Base-by-base conservation (phyloP, 208 protist species). In the Sergeia podlipaevii region DNA sequence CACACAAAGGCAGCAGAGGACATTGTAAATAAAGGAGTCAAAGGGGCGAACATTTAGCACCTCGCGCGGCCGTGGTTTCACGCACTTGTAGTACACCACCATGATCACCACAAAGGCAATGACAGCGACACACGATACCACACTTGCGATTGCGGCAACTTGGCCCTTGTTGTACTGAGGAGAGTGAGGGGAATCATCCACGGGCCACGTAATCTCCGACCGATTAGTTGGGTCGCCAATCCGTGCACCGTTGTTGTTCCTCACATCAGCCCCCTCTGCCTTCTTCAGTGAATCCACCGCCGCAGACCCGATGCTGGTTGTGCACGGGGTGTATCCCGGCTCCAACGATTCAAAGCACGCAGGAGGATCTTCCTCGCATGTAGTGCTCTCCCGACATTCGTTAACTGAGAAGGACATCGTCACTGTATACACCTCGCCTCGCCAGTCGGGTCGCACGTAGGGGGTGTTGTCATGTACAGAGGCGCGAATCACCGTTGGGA, bases 381-480 rank as follows among this genome's bases (percentile, higher is more conserved):
- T 18, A 7, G 54, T 41, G 37, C 29, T 41, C 2, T 1, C 18
- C 1, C n/a, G 18, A 11, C 61, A 46, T 10, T 48, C 29, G 10
- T 43, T 13, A 4, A 57, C 34, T 10, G 32, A 26, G 3, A 46
- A 60, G 17, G 48, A 0, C 15, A 30, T 49, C 32, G 54, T 48
- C 34, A 48, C 29, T 8, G 44, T 37, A 23, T 45, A 60, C 20
- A 38, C 44, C 3, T 20, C 24, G 33, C 28, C 52, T n/a, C 52
- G 41, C 3, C 44, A 26, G 11, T 38, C 29, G 30, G 52, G 56
- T n/a, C 54, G 30, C 30, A 75, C 41, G 38, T 71, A 64, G 17
- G 75, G 65, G n/a, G 55, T 72, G 34, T 48, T 32, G 45, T 83
- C 70, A n/a, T 57, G 45, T 26, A 74, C 57, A n/a, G 43, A 65